These are phyloP conservation scores for Fraxinus anomala DNA, from an alignment of 257 asterid genomes.

Conservation along the genomic window DNA sequence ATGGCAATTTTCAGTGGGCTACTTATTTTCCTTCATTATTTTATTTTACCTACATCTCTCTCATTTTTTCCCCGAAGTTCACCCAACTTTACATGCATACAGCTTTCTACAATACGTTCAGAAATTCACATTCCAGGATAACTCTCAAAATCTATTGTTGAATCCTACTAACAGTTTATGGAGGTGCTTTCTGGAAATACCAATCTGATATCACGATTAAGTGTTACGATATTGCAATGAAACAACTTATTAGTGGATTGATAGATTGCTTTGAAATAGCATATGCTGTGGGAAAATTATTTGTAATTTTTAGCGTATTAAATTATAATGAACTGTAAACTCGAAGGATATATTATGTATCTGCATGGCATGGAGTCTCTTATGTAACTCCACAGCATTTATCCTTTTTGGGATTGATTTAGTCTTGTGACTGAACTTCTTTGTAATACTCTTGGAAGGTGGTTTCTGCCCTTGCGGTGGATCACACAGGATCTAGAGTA, in stretches of 20 bases:
- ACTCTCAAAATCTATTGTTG: too few relatives aligned
- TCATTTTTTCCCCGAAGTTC: too few relatives aligned
- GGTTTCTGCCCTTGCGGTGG: constrained; percentile 91
- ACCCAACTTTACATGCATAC: not conserved
- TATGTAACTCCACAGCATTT: constrained; percentile 5
- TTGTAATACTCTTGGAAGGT: constrained; percentile 50
- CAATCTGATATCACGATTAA: too few relatives aligned
- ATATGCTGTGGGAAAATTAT: not conserved
- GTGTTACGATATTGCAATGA: not conserved
- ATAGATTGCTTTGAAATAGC: not conserved
- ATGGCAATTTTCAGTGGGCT: too few relatives aligned
- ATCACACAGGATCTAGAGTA: constrained; percentile 89
- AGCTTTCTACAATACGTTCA: not conserved
- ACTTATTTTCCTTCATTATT: too few relatives aligned
- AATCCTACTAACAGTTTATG: too few relatives aligned
- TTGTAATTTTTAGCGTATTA: not conserved
- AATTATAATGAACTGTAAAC: not conserved
- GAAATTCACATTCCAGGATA: too few relatives aligned
- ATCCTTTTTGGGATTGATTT: not conserved
- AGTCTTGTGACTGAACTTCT: constrained; percentile 12
- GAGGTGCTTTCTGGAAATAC: not conserved
- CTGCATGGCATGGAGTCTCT: not conserved
- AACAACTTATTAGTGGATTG: not conserved
- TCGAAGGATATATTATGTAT: not conserved
- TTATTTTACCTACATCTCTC: too few relatives aligned